Evolutionary conservation across 73 alveolate species (phyloP), one percentile per base, ranked within the genome.

Genomic region (Stentor coeruleus): DNA sequence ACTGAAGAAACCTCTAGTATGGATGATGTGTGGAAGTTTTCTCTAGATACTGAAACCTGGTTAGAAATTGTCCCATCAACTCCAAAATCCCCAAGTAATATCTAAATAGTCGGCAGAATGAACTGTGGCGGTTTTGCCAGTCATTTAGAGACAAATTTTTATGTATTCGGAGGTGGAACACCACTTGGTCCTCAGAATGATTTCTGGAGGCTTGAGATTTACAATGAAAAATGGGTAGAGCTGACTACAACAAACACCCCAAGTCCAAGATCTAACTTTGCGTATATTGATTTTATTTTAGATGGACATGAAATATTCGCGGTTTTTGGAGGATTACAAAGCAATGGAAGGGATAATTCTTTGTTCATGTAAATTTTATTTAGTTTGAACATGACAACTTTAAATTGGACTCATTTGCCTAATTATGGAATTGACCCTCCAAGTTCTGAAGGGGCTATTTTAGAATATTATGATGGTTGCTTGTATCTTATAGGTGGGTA

Each of bases 131-230:
- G 79, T 2, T 66, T 26, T 2, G 79, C 37, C 37, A 31, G 37
- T 66, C 37, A 20, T 33, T 2, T 33, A 0, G 37, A 66, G 14
- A 20, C n/a, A 1, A 66, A 66, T 20, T 31, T 66, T 2, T 66
- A 66, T 66, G 33, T 66, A 28, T 66, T 66, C 37, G 79, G 79
- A 66, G 79, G 79, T 0, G 26, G n/a, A 40, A 66, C 79, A 26
- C 1, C 33, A 20, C n/a, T 20, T 1, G 79, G 79, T 1, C 79
- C 79, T 20, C 1, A 20, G 11, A 66, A 66, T 40, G 79, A 66
- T 2, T 20, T 66, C 40, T 66, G 79, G 37, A 33, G 3, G 11
- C 33, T 20, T 33, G 39, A 33, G 20, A 20, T 66, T 66, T 28
- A 66, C n/a, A 66, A 3, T 66, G 11, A 28, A 33, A 20, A 66